Base-by-base conservation (phyloP, 176 grass and related monocot genomes). In the Bothriochloa decipiens region DNA sequence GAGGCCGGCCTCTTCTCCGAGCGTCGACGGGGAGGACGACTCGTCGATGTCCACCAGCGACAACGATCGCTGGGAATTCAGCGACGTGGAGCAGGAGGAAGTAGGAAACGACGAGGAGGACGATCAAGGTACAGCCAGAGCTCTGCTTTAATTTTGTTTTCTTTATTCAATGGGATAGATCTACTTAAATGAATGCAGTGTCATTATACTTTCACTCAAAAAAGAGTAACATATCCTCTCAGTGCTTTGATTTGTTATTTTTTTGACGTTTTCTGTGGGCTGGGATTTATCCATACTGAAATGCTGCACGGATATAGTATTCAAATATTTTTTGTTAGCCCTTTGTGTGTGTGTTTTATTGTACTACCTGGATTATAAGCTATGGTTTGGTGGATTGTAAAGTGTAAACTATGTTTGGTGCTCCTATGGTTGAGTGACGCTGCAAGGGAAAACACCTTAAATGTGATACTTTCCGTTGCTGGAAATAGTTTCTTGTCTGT, bases 1-100 rank as follows among this genome's bases (percentile, higher is more conserved):
- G 84, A 71, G 84, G 67, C 52, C 70, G 16, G 26, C n/a, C 23
- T 42, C 17, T 75, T 45, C 33, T 25, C 35, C 35, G 33, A 57
- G 60, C 23, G 70, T 67, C 60, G 77, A 75, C 32, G 58, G 1
- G 11, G 60, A 58, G 1, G 32, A 45, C 9, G 29, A 73, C 32
- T 66, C 77, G 33, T 8, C 63, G 46, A 66, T 27, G n/a, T 52
- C 46, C 39, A 20, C 15, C 22, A 57, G 46, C 68, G 68, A 74
- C 33, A 45, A 42, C 60, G 16, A 47, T 3, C 28, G 40, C 4
- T 80, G 53, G 77, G 33, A 7, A 0, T 14, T 80, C 60, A 86
- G 69, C 37, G 37, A 40, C 0, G 72, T 42, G 1, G 46, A 68
- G 16, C 49, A 18, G 49, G 46, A 49, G 14, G 45, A 15, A 47